phyloP scores from a whole-genome alignment of 306 rosid species.

The Datisca glomerata region DNA sequence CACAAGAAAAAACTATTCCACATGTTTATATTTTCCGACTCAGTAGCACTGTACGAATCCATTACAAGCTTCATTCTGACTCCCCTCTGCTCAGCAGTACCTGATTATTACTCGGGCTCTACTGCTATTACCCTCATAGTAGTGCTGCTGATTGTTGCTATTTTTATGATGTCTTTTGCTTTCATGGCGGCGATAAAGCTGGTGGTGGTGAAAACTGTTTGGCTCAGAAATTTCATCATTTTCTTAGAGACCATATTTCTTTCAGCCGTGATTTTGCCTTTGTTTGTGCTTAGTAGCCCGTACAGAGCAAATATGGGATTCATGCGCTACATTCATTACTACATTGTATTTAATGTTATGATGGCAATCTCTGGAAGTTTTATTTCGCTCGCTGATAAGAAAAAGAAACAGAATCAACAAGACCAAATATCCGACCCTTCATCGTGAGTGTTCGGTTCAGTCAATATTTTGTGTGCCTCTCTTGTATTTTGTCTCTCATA shows the following conservation, averaged over 20 bases:
- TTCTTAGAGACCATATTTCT: background rate
- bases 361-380: background rate
- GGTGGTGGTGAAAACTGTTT: background rate
- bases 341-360: background rate
- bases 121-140: background rate
- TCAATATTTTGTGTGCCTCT: too few relatives aligned
- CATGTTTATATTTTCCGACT: background rate
- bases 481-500: too few relatives aligned
- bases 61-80: background rate
- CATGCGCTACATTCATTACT: background rate
- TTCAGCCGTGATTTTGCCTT: background rate
- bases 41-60: slow-evolving; percentile 9
- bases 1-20: background rate
- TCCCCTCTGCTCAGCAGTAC: slow-evolving; percentile 1
- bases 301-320: background rate
- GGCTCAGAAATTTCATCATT: background rate
- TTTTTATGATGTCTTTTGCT: background rate
- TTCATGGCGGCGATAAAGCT: background rate
- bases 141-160: background rate
- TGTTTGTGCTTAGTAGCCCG: background rate
- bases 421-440: too few relatives aligned
- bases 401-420: too few relatives aligned
- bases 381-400: too few relatives aligned
- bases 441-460: too few relatives aligned
- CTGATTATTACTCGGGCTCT: background rate